A percentile compares a stretch with the other conserved stretches of the same genome.
Evolutionary conservation across 257 asterid species (phyloP).

Genomic region (Sherardia arvensis): DNA sequence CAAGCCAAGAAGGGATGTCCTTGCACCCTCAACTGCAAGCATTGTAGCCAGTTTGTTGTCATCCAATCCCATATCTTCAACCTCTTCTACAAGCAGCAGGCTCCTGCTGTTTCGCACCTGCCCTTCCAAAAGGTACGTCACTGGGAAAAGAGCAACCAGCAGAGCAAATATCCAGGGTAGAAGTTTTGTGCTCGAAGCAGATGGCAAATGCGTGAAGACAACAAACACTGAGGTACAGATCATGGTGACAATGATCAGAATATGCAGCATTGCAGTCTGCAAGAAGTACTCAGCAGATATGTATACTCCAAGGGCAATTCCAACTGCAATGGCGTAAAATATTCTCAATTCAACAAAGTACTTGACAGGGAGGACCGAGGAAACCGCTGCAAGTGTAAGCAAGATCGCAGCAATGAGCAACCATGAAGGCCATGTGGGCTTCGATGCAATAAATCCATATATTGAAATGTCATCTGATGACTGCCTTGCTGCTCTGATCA

Average conservation of each 20-base stretch:
- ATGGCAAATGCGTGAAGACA: constrained; percentile 93
- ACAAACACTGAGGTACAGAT: constrained; percentile 77
- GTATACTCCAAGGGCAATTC: constrained; percentile 82
- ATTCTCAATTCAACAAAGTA: constrained; percentile 82
- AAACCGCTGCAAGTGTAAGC: constrained; percentile 85
- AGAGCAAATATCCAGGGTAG: constrained; percentile 96
- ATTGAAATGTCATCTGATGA: constrained; percentile 89
- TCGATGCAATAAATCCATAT: constrained; percentile 79
- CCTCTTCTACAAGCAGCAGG: constrained; percentile 47
- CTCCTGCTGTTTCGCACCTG: constrained; percentile 67
- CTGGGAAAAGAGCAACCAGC: constrained; percentile 96
- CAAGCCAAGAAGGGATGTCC: constrained; percentile 89
- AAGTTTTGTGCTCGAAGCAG: constrained; percentile 87
- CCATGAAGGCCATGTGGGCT: constrained; percentile 99
- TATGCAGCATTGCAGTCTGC: constrained; percentile 74
- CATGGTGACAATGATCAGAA: constrained; percentile 87
- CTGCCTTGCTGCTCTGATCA: constrained; percentile 76
- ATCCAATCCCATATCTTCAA: constrained; percentile 54
- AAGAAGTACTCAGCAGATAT: constrained; percentile 91
- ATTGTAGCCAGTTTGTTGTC: constrained; percentile 67
- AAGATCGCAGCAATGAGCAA: constrained; percentile 75
- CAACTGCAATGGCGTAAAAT: constrained; percentile 67
- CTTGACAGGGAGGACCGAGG: constrained; percentile 82
- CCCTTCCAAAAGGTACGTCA: constrained; percentile 89
- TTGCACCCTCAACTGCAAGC: constrained; percentile 93